These are phyloP conservation scores for Chamaenerion angustifolium DNA, from an alignment of 345 rosid genomes.

Conservation along the genomic window DNA sequence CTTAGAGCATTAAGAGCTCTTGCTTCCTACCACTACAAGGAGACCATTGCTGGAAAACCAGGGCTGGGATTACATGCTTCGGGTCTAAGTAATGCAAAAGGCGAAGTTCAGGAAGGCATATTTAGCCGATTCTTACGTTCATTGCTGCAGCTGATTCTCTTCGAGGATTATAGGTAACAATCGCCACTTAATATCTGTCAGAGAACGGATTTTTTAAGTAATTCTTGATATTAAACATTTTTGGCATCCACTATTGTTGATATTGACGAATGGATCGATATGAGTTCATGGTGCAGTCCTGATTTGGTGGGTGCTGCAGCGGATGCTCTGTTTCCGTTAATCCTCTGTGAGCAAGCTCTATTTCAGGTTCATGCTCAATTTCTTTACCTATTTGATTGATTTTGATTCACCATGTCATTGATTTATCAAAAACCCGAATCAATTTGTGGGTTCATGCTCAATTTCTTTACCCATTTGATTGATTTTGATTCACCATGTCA, in stretches of 20 bases:
- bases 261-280: too few relatives aligned
- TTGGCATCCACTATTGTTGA: too few relatives aligned
- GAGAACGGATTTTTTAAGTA: background rate
- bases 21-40: constrained; percentile 84
- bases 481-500: too few relatives aligned
- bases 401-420: background rate
- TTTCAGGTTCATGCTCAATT: constrained; percentile 53
- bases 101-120: constrained; percentile 50
- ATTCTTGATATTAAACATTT: too few relatives aligned
- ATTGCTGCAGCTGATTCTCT: constrained; percentile 72
- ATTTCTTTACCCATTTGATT: too few relatives aligned
- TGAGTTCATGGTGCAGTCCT: constrained; percentile 30
- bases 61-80: constrained; percentile 67
- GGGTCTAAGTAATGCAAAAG: constrained; percentile 37
- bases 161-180: constrained; percentile 80
- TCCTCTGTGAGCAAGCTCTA: constrained; percentile 77
- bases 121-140: constrained; percentile 59
- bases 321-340: constrained; percentile 88
- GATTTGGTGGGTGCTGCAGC: constrained; percentile 90
- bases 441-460: too few relatives aligned
- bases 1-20: constrained; percentile 77
- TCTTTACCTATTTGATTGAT: background rate
- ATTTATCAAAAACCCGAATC: background rate
- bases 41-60: constrained; percentile 36
- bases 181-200: background rate